phyloP scores from a whole-genome alignment of 2,329 filamentous ascomycete species.

The Pseudogymnoascus sp. region DNA sequence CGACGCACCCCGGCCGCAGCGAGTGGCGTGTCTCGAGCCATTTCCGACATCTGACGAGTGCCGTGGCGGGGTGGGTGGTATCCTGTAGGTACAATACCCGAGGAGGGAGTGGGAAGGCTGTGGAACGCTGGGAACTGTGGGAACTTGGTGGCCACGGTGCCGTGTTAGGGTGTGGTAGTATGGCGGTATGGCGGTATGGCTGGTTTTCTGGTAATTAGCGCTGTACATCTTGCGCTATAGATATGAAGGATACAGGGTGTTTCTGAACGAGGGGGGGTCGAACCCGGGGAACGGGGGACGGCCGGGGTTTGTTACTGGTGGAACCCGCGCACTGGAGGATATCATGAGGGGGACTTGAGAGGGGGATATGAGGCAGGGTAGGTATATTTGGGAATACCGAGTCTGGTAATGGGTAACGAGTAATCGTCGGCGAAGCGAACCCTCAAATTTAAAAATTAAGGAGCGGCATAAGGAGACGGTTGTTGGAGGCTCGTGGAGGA shows the following conservation, averaged over 20 bases:
- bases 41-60: conserved; percentile 6
- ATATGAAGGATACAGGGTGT: neutral
- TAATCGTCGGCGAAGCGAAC: neutral
- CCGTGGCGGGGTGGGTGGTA: neutral
- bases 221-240: neutral
- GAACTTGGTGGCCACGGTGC: neutral
- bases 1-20: neutral
- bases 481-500: neutral
- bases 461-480: neutral
- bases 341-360: neutral
- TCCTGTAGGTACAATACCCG: neutral
- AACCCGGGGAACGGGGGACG: conserved; percentile 2
- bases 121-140: neutral
- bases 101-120: neutral
- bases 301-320: neutral
- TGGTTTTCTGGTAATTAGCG: conserved; percentile 2
- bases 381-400: neutral
- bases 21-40: neutral
- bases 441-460: neutral
- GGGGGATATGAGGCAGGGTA: neutral
- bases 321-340: neutral
- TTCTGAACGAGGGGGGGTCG: neutral
- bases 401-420: neutral
- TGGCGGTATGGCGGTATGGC: neutral
- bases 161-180: neutral